These are phyloP conservation scores for Pochonia chlamydosporia DNA, from an alignment of 2,329 filamentous ascomycete species.

Conservation along the genomic window DNA sequence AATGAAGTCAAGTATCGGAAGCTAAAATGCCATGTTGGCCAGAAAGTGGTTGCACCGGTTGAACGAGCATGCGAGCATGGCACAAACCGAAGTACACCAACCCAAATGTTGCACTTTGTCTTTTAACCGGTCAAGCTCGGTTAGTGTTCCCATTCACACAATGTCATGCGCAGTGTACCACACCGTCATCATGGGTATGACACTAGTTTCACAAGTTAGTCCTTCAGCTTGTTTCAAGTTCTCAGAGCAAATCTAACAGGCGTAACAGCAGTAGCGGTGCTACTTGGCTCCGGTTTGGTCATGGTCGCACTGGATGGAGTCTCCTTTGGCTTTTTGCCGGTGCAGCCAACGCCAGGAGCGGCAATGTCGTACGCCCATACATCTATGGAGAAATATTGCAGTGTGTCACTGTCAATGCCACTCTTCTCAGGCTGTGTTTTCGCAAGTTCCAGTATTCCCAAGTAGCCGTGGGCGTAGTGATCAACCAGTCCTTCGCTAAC, in stretches of 20 bases:
- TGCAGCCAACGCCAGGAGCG: constrained; percentile 42
- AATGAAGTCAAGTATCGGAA: too few relatives aligned
- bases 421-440: constrained; percentile 38
- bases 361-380: constrained; percentile 61
- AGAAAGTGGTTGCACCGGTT: too few relatives aligned
- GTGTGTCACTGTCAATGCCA: constrained; percentile 52
- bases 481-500: constrained; percentile 56
- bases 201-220: too few relatives aligned
- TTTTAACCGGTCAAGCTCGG: too few relatives aligned
- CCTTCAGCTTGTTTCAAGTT: neutral
- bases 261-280: neutral
- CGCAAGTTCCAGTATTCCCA: constrained; percentile 47
- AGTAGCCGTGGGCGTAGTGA: constrained; percentile 57
- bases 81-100: too few relatives aligned
- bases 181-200: neutral
- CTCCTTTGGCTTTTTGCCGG: neutral
- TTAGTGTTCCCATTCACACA: too few relatives aligned
- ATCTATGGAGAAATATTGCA: constrained; percentile 66
- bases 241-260: neutral
- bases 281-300: neutral
- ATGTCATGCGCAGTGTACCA: neutral
- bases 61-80: too few relatives aligned
- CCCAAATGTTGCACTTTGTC: too few relatives aligned
- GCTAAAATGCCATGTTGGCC: too few relatives aligned
- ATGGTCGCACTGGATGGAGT: neutral